A percentile compares a stretch with the other conserved stretches of the same genome.
Evolutionary conservation across 768 basidiomycete species (phyloP).

Genomic region (Termitomyces eurrhizus): DNA sequence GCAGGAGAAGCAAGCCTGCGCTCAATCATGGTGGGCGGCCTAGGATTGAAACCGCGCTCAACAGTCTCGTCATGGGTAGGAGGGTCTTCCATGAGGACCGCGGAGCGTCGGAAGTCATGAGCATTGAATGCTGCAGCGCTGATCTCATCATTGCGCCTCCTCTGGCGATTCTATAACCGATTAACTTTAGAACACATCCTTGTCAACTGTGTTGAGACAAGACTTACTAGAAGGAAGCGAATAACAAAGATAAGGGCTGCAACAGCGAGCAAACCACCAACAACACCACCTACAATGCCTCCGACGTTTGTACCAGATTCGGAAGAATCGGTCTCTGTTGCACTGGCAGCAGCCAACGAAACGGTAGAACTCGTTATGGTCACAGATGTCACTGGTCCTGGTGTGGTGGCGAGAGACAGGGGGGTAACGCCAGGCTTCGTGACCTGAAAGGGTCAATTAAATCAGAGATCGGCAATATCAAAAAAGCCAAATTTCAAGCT

Average conservation of each 20-base stretch:
- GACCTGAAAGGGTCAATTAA: neutral
- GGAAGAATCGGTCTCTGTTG: slow-evolving; percentile 13
- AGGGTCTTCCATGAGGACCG: slow-evolving; percentile 55
- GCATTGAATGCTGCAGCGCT: slow-evolving; percentile 48
- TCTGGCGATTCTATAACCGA: slow-evolving; percentile 30
- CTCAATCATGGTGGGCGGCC: slow-evolving; percentile 45
- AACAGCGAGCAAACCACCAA: slow-evolving; percentile 41
- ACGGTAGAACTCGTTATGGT: slow-evolving; percentile 3
- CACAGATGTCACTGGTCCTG: neutral
- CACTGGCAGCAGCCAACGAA: slow-evolving; percentile 14
- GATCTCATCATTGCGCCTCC: slow-evolving; percentile 33
- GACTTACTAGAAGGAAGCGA: slow-evolving; percentile 44
- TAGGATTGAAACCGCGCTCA: slow-evolving; percentile 43
- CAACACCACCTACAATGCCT: slow-evolving; percentile 38
- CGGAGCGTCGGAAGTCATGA: slow-evolving; percentile 59
- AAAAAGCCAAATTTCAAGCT: neutral
- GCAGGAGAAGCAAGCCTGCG: slow-evolving; percentile 24
- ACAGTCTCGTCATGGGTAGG: slow-evolving; percentile 35
- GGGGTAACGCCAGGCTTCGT: slow-evolving; percentile 4
- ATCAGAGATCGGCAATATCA: neutral
- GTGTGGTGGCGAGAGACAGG: neutral
- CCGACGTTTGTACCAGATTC: slow-evolving; percentile 22
- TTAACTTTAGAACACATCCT: neutral
- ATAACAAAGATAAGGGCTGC: slow-evolving; percentile 36
- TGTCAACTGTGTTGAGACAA: neutral